phyloP scores from a whole-genome alignment of 306 rosid genomes.

The Cicer bijugum region DNA sequence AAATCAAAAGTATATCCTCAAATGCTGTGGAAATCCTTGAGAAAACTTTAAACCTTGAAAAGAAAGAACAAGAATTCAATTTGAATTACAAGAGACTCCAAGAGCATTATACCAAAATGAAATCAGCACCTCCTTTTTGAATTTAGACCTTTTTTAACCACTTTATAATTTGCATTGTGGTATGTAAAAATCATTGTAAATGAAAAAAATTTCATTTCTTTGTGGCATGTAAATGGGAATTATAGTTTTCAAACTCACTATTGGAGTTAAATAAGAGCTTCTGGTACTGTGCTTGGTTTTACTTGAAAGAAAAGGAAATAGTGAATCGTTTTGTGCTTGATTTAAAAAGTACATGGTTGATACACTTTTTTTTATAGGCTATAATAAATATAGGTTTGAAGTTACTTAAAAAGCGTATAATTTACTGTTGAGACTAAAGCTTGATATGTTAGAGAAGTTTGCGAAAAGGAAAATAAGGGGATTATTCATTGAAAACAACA shows the following conservation, averaged over 20 bases:
- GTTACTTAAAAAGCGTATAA: no score
- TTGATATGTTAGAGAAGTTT: background rate
- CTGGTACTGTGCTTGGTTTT: no score
- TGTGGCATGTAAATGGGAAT: no score
- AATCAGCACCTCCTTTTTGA: background rate
- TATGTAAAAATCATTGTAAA: background rate
- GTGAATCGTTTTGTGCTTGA: no score
- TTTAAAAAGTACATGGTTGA: no score
- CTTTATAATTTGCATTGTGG: background rate
- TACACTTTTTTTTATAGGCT: no score
- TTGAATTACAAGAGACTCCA: background rate
- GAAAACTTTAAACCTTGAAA: background rate
- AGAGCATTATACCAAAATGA: slow-evolving; percentile 1
- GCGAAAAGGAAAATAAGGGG: background rate
- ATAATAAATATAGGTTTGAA: no score
- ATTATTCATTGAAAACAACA: slow-evolving; percentile 25
- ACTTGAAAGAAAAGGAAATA: no score
- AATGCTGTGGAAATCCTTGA: slow-evolving; percentile 7
- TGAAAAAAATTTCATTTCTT: no score
- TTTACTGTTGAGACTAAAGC: no score
- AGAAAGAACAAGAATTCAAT: background rate
- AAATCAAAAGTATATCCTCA: background rate
- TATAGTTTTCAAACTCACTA: no score
- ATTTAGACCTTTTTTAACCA: background rate
- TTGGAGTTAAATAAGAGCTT: no score